These are phyloP conservation scores for Phaffomyces antillensis DNA, from an alignment of 805 yeast species.

Conservation along the genomic window DNA sequence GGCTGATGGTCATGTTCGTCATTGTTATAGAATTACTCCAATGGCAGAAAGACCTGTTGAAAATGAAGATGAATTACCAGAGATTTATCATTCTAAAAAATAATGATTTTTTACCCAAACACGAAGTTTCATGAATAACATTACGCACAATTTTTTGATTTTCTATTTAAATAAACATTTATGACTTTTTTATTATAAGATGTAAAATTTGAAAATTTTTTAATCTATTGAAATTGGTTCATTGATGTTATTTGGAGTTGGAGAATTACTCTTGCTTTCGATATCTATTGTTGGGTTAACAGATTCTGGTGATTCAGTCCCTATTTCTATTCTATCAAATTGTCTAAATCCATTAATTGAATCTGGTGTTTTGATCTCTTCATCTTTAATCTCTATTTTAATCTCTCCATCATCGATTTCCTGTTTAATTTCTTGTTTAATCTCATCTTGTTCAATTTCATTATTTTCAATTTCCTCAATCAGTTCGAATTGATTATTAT, in stretches of 20 bases:
- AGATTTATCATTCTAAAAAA: conserved; percentile 12
- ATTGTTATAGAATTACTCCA: conserved; percentile 67
- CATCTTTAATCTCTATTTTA: background rate
- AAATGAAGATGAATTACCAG: conserved; percentile 33
- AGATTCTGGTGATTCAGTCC: no score
- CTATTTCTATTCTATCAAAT: background rate
- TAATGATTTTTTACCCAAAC: no score
- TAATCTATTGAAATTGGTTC: conserved; percentile 6
- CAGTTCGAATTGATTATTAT: conserved; percentile 25
- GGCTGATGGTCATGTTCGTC: conserved; percentile 60
- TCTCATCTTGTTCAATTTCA: background rate
- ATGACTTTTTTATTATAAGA: no score
- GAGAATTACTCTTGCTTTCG: no score
- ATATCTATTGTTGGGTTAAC: no score
- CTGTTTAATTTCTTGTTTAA: background rate
- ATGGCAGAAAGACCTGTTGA: conserved; percentile 66
- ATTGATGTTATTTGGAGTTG: no score
- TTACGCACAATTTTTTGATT: no score
- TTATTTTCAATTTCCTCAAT: conserved; percentile 1
- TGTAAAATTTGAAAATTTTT: background rate
- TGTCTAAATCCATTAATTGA: background rate
- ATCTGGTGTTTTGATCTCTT: background rate
- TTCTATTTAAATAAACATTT: no score
- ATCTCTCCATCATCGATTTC: background rate
- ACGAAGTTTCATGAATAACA: no score